phyloP scores from a whole-genome alignment of 2,329 filamentous ascomycete genomes.

The Cryphonectria radicalis region DNA sequence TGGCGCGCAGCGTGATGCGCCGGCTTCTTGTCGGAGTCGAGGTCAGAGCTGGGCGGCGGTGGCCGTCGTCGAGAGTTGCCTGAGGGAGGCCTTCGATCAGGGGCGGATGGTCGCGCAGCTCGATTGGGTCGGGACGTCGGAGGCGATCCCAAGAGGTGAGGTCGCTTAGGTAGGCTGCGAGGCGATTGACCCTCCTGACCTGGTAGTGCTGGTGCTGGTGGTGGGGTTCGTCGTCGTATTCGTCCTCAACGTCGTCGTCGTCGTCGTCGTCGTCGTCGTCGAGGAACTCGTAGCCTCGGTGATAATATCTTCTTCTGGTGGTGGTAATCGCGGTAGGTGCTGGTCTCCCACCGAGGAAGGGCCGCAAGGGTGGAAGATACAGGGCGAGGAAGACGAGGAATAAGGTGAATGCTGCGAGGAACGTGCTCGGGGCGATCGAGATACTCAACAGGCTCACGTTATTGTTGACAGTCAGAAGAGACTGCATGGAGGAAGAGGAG shows the following conservation, averaged over 20 bases:
- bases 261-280: slow-evolving; percentile 14
- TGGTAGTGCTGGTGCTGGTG: background rate
- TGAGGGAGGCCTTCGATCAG: slow-evolving; percentile 29
- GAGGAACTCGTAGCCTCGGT: background rate
- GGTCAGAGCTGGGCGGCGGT: background rate
- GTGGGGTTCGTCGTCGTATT: background rate
- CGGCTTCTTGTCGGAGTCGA: slow-evolving; percentile 14
- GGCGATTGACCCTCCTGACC: slow-evolving; percentile 7
- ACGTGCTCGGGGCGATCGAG: slow-evolving; percentile 62
- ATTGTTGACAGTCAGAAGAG: slow-evolving; percentile 64
- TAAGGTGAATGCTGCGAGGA: slow-evolving; percentile 55
- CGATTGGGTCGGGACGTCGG: slow-evolving; percentile 26
- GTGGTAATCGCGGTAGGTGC: slow-evolving; percentile 21
- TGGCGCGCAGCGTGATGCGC: slow-evolving; percentile 29
- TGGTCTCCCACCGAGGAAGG: slow-evolving; percentile 19
- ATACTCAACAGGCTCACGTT: slow-evolving; percentile 65
- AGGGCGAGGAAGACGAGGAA: slow-evolving; percentile 56
- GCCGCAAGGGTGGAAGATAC: slow-evolving; percentile 45
- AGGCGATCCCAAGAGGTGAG: slow-evolving; percentile 27
- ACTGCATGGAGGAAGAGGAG: slow-evolving; percentile 52
- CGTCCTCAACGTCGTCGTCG: slow-evolving; percentile 8
- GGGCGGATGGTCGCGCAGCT: slow-evolving; percentile 32
- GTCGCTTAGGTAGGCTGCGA: slow-evolving; percentile 21
- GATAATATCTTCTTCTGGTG: background rate
- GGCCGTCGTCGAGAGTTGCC: slow-evolving; percentile 26